Base-by-base conservation (phyloP, 139 green algal genomes). In the Chlamydomonas urium region DNA sequence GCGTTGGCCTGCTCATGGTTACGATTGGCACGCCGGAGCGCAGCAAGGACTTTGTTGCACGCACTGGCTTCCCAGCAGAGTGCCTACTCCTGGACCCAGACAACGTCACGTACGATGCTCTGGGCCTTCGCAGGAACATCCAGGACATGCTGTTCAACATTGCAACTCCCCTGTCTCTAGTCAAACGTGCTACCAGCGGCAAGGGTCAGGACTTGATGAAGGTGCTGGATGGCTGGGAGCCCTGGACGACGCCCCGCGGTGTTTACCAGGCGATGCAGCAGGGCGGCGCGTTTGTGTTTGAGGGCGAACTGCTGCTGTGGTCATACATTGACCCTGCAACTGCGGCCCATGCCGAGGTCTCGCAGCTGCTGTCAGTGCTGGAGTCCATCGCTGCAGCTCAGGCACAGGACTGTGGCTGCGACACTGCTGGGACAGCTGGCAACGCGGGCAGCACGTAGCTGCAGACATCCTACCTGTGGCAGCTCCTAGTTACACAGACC, bases 21-120 rank as follows among this genome's bases (percentile, higher is more conserved):
- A 87, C 76, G 19, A 95, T 93, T 66, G 74, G 19, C n/a, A 93
- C 88, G 0, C 33, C 65, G 37, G 81, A 89, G 70, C 75, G 92
- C 0, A 84, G 78, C 3, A 73, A 77, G 6, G 79, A 93, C 36
- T 97, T 97, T 81, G 76, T 69, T 1, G 38, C 38, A 38, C 57
- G 67, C 23, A 96, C 90, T 0, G 82, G 70, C 21, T 94, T 94
- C 53, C 87, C 88, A 0, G 58, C 79, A 0, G 83, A 91, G 21
- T 73, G 78, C 63, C 71, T 97, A n/a, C 85, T 93, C 67, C 89
- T 85, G 1, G 92, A 97, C 77, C 90, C 91, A 66, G 80, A 87
- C 0, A 93, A 87, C 66, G 32, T 65, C 2, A 84, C 82, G 1
- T 97, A 96, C 57, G 74, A 89, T 19, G 86, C 87, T 0, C 79